These are phyloP conservation scores for Tylopilus sp. DNA, from an alignment of 1,284 basidiomycete species.

Conservation along the genomic window DNA sequence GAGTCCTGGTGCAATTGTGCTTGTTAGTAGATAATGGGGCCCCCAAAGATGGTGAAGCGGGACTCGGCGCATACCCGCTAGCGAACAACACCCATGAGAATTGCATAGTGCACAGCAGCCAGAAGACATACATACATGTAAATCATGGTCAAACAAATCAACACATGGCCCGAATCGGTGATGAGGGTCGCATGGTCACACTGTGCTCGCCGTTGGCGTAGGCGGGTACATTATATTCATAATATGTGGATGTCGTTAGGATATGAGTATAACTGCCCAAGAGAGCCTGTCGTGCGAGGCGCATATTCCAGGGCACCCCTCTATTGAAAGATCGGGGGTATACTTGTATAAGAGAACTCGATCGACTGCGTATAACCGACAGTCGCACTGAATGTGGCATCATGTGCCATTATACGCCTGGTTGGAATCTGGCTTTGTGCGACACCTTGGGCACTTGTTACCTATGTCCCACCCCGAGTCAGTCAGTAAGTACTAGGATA, in stretches of 20 bases:
- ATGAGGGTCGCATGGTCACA: constrained; percentile 9
- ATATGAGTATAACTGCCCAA: constrained; percentile 8
- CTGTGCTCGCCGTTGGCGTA: constrained; percentile 14
- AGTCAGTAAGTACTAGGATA: constrained; percentile 8
- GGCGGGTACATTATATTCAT: constrained; percentile 17
- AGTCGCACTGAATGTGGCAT: constrained; percentile 10
- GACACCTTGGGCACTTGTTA: neutral
- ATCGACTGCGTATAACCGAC: neutral
- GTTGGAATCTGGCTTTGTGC: constrained; percentile 2
- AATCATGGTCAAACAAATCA: constrained; percentile 20
- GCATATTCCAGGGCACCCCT: constrained; percentile 7
- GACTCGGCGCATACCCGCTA: constrained; percentile 5
- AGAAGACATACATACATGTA: constrained; percentile 12
- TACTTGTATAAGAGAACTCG: constrained; percentile 17
- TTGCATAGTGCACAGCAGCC: fast-evolving
- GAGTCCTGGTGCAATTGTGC: neutral
- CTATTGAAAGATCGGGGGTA: too few species aligned
- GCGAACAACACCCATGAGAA: neutral
- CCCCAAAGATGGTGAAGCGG: too few species aligned
- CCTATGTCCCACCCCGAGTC: neutral
- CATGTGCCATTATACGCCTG: constrained; percentile 13
- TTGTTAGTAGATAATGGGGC: neutral
- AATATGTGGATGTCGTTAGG: constrained; percentile 11
- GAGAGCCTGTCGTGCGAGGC: too few species aligned
- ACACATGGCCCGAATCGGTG: neutral